Evolutionary conservation across 2,329 filamentous ascomycete species (phyloP).

Genomic region (Cordyceps cateniannulata): DNA sequence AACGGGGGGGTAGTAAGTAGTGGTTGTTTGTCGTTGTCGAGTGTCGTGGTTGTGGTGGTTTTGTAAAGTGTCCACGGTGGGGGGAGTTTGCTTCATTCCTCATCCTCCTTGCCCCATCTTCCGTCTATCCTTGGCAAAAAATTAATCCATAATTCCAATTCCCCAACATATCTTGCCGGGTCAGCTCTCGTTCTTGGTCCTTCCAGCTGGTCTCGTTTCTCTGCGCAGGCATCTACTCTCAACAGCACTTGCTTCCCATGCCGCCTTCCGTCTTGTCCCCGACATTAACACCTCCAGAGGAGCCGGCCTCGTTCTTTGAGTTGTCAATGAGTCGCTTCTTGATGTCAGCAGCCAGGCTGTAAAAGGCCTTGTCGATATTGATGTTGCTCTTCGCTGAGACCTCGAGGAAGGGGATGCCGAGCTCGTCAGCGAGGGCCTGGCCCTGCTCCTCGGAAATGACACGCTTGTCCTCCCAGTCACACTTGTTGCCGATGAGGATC

Average conservation of each 20-base stretch:
- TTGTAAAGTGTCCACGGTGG: not conserved
- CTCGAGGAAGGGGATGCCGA: slow-evolving; percentile 96
- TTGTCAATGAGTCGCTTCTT: slow-evolving; percentile 98
- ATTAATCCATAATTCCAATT: slow-evolving; percentile 13
- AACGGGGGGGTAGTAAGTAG: not conserved
- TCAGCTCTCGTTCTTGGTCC: not conserved
- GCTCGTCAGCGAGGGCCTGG: slow-evolving; percentile 87
- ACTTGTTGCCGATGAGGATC: slow-evolving; percentile 99
- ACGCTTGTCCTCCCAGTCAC: slow-evolving; percentile 99
- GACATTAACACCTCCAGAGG: slow-evolving; percentile 60
- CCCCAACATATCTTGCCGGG: not conserved
- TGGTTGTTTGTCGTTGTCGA: slow-evolving; percentile 2
- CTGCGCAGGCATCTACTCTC: slow-evolving; percentile 25
- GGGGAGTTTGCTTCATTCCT: not conserved
- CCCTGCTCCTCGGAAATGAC: slow-evolving; percentile 89
- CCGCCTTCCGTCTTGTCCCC: slow-evolving; percentile 52
- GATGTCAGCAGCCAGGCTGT: slow-evolving; percentile 89
- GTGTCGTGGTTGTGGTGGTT: not conserved
- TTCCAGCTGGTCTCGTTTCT: not conserved
- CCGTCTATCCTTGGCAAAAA: slow-evolving; percentile 7
- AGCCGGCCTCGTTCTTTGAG: slow-evolving; percentile 64
- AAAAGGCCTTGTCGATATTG: slow-evolving; percentile 99
- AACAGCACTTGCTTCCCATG: slow-evolving; percentile 70
- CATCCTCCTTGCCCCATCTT: slow-evolving; percentile 1
- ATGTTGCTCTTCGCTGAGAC: slow-evolving; percentile 99